A percentile compares a stretch with the other conserved stretches of the same genome.
Evolutionary conservation across 1,284 basidiomycete species (phyloP).

Genomic region (Retiboletus fuscus): DNA sequence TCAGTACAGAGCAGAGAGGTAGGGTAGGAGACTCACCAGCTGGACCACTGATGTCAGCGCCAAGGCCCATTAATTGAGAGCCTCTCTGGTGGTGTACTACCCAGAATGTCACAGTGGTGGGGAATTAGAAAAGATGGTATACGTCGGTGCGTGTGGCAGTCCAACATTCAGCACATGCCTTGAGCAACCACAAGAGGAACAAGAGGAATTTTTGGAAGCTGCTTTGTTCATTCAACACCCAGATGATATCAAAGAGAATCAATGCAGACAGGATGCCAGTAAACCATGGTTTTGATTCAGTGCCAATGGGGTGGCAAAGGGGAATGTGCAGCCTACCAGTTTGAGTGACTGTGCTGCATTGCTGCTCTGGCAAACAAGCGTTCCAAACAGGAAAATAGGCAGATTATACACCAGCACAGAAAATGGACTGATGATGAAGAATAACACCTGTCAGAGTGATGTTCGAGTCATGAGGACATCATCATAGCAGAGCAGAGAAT

Average conservation of each 20-base stretch:
- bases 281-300: too few relatives aligned
- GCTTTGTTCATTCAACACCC: conserved; percentile 69
- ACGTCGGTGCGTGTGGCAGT: not conserved
- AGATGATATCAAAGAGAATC: conserved; percentile 75
- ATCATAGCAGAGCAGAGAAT: not conserved
- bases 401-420: too few relatives aligned
- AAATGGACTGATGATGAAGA: too few relatives aligned
- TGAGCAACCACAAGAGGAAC: conserved; percentile 71
- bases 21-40: too few relatives aligned
- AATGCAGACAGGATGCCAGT: conserved; percentile 72
- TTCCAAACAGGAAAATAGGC: too few relatives aligned
- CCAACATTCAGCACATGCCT: conserved; percentile 56
- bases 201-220: conserved; percentile 68
- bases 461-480: not conserved
- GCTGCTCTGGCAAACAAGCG: too few relatives aligned
- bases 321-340: too few relatives aligned
- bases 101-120: conserved; percentile 70
- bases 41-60: too few relatives aligned
- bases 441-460: conserved; percentile 55
- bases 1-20: too few relatives aligned
- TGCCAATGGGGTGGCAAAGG: conserved; percentile 63
- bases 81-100: too few relatives aligned
- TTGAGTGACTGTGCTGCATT: too few relatives aligned
- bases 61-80: too few relatives aligned
- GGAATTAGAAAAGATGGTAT: conserved; percentile 53